Base-by-base conservation (phyloP, 352 stramenopile species). In the Albugo laibachii region DNA sequence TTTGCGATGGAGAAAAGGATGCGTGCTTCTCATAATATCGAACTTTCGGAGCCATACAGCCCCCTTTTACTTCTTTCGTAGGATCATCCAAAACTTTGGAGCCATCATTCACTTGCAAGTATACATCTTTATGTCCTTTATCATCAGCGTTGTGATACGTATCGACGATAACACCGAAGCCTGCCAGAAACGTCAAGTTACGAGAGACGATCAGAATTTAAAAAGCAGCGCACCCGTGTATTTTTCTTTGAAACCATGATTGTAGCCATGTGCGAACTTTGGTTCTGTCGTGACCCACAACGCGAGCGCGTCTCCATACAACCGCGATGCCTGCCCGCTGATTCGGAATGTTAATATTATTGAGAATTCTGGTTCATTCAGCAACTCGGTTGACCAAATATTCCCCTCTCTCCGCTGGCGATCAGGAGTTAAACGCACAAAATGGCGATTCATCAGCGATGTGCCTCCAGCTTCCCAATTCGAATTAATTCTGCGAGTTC, bases 141-240 rank as follows among this genome's bases (percentile, higher is more conserved):
- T 87, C 72, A 52, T 91, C 77, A 54, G 62, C 46, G 56, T 91
- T 91, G 34, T 83, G 62, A 60, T 87, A 91, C 53, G 77, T 91
- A 53, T 91, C 77, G 49, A 91, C 82, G 18, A 91, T 50, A 46
- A 91, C 53, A 47, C 77, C 77, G 45, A 91, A 53, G 41, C 77
- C 74, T 55, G 37, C 4, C 39, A 13, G 24, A 3, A 31, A 8
- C 8, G 24, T 31, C 24, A 45, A 2, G 41, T 11, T 31, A 13
- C 56, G 1, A 21, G 5, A 51, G 13, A 11, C n/a, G 16, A 8
- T 40, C 36, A 35, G 37, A 11, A 35, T 39, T 12, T 13, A 13
- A 2, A 38, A 34, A 21, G 38, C 1, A 19, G 34, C 51, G 27
- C 11, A 60, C 54, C 58, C 19, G 65, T 77, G 44, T 82, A 91